Evolutionary conservation across 805 yeast genomes (phyloP), one percentile per base, ranked within the genome.

Genomic region (Torulaspora indica): DNA sequence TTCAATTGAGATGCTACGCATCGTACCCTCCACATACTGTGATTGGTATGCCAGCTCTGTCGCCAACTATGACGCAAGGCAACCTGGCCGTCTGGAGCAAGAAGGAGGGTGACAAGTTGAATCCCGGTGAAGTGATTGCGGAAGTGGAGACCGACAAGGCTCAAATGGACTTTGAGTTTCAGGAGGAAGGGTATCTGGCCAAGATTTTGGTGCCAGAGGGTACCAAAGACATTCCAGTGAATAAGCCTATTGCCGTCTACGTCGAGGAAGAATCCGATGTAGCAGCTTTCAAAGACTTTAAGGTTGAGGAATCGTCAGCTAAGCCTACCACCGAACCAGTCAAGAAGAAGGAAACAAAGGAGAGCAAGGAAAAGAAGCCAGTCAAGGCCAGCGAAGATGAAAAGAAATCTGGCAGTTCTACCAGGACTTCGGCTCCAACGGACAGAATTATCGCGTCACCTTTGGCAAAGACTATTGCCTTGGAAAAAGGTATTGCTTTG

Each of bases 51-150:
- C 99, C 98, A 38, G 98, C 99, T 8, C 74, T 93, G 60, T 91
- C 98, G n/a, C 98, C 99, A 54, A 93, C 99, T 43, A 93, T 93
- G 99, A 85, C 96, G 49, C 91, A 86, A 64, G 98, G 98, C 65
- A 83, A 80, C 67, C 73, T 93, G 53, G 91, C 91, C 31, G 74
- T 79, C 47, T 93, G 98, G 98, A 77, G 81, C 64, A 93, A 90
- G 74, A 69, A 77, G 35, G 86, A 82, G 30, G 98, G 98, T 61
- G 98, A 93, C 66, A 70, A 78, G 67, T 79, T 93, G 54, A 60
- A 76, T 24, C 93, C 97, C 15, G 98, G 98, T 69, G 97, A 90
- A 64, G 82, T 93, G 37, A 78, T 91, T 56, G 97, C 96, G 48
- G 98, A 91, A 72, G 84, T 91, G 53, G 98, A 91, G 73, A 91